Evolutionary conservation across 805 yeast genomes (phyloP), one percentile per base, ranked within the genome.

Genomic region (Candida maesae): DNA sequence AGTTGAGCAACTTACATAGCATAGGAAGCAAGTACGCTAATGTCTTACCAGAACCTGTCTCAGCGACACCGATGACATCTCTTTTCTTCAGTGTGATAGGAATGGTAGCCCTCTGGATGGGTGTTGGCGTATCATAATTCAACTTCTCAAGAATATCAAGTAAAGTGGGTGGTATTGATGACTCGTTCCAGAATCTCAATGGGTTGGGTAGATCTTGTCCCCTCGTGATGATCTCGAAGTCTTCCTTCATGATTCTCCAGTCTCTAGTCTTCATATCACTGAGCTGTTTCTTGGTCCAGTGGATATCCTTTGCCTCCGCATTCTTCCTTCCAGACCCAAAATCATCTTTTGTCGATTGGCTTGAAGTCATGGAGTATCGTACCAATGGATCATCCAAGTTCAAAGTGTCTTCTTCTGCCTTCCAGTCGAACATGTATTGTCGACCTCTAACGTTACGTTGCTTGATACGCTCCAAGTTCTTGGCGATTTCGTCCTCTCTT

Each of bases 11-110:
- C 48, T 77, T 79, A 2, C 78, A 59, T 9, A 85, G 56, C 37
- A 87, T 62, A 0, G 99, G 98, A 2, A 91, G 61, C 10, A 85
- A 59, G 61, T 81, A 91, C 2, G 95, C 83, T 11, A 90, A 67
- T 0, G 99, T 91, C 58, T 93, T 91, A 53, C 99, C 99, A 1
- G 95, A 85, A 11, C 99, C 99, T 0, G 99, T 91, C 51, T 89
- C 89, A 0, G 98, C 97, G n/a, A 90, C 75, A 12, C 96, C 98
- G 16, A 90, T 70, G 2, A 86, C 68, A 59, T 91, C 96, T 18
- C 77, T 63, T 3, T 72, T 66, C 0, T 66, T 58, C 17, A 81
- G 52, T 0, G 83, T 81, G 19, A 81, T 65, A 0, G 97, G 96
- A 5, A 91, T 78, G 0, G 96, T 74, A 0, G 95, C 93, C 47